Percentiles rank a stretch among this genome's conserved stretches.
Conservation (phyloP, 805 yeast species). For the Priceomyces medius region DNA sequence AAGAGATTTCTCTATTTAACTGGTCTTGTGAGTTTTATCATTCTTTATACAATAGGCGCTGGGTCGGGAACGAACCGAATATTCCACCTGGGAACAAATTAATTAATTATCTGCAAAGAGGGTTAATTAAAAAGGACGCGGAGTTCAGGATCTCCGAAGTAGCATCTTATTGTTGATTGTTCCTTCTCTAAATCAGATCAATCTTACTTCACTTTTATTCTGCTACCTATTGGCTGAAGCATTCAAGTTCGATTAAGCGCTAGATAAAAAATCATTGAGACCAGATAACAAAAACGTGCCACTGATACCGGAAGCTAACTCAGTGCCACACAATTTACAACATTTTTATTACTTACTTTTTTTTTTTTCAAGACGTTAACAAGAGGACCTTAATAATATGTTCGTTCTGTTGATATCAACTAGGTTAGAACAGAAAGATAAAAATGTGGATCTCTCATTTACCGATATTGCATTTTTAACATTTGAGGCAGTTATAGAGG, state of each 20-base stretch:
- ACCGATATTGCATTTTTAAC: slow-evolving; percentile 62
- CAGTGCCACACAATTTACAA: background rate
- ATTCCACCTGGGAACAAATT: background rate
- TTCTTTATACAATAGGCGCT: background rate
- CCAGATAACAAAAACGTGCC: too few species aligned
- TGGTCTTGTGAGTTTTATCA: background rate
- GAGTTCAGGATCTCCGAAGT: background rate
- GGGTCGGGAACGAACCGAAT: background rate
- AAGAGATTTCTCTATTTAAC: background rate
- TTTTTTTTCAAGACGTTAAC: too few species aligned
- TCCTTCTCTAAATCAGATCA: background rate
- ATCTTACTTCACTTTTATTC: too few species aligned
- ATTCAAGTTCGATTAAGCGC: too few species aligned
- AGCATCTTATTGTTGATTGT: background rate
- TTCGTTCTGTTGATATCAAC: slow-evolving; percentile 2
- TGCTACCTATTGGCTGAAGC: too few species aligned
- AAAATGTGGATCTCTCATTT: slow-evolving; percentile 30
- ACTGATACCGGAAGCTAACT: too few species aligned
- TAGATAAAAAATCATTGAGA: too few species aligned
- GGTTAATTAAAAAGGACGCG: background rate
- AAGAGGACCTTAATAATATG: background rate
- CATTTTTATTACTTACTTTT: background rate
- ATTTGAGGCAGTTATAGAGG: slow-evolving; percentile 88
- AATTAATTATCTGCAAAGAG: background rate
- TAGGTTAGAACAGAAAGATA: background rate